phyloP scores from a whole-genome alignment of 2,329 filamentous ascomycete genomes.

The Paraphaeosphaeria sporulosa region DNA sequence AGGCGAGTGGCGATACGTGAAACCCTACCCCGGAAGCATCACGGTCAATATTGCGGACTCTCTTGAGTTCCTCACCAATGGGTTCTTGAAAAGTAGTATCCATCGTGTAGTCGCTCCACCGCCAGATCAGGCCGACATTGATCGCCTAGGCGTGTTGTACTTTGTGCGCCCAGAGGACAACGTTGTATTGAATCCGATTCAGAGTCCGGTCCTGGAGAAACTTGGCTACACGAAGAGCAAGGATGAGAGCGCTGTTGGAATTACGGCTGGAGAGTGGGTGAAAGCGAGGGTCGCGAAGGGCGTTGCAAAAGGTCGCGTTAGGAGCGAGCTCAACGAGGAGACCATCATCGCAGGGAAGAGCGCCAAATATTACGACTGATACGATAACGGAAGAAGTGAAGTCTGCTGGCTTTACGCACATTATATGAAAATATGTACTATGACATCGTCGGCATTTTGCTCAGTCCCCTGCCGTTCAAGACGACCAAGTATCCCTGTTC shows the following conservation, averaged over 20 bases:
- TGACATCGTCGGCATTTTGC: background rate
- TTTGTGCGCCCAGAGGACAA: slow-evolving; percentile 28
- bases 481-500: background rate
- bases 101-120: slow-evolving; percentile 60
- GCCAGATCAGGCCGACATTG: slow-evolving; percentile 56
- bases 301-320: slow-evolving; percentile 13
- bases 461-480: background rate
- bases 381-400: background rate
- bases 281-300: slow-evolving; percentile 24
- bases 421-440: background rate
- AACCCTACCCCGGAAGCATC: slow-evolving; percentile 46
- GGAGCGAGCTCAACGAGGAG: slow-evolving; percentile 25
- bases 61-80: slow-evolving; percentile 47
- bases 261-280: slow-evolving; percentile 29
- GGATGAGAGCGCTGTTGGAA: slow-evolving; percentile 21
- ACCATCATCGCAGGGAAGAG: slow-evolving; percentile 21
- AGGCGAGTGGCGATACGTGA: slow-evolving; percentile 49
- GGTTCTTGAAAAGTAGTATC: slow-evolving; percentile 56
- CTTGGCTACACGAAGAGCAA: slow-evolving; percentile 20
- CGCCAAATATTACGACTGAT: slow-evolving; percentile 24
- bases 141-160: slow-evolving; percentile 38
- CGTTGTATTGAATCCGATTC: slow-evolving; percentile 20
- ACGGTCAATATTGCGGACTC: slow-evolving; percentile 51
- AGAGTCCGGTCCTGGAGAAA: slow-evolving; percentile 24
- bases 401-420: background rate